These are phyloP conservation scores for Acrodontium crateriforme DNA, from an alignment of 2,329 filamentous ascomycete genomes.

Conservation along the genomic window DNA sequence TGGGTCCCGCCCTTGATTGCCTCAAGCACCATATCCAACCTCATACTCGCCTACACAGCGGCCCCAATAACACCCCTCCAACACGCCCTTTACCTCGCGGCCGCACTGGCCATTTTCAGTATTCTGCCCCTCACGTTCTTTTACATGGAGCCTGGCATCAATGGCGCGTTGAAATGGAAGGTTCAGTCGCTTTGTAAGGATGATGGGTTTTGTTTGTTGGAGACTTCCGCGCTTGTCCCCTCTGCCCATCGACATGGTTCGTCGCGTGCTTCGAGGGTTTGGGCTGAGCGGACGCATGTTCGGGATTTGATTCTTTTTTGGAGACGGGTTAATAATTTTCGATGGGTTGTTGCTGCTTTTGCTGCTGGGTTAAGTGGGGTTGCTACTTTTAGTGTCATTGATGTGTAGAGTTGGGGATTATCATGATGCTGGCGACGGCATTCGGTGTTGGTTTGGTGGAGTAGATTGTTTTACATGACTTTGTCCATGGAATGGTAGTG, in stretches of 20 bases:
- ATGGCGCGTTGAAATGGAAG: conserved; percentile 27
- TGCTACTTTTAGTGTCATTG: conserved; percentile 13
- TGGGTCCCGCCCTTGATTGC: conserved; percentile 26
- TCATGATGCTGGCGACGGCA: too few relatives aligned
- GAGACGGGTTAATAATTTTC: conserved; percentile 14
- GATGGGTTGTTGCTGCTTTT: conserved; percentile 11
- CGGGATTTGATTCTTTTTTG: conserved; percentile 15
- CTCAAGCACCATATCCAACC: conserved; percentile 21
- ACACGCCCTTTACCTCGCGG: conserved; percentile 13
- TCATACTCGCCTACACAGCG: conserved; percentile 12
- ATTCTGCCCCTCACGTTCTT: conserved; percentile 26
- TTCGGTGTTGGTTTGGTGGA: too few relatives aligned
- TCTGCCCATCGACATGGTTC: conserved; percentile 13
- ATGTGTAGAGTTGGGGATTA: too few relatives aligned
- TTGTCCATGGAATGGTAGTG: too few relatives aligned
- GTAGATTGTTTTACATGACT: too few relatives aligned
- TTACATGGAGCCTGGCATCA: conserved; percentile 27
- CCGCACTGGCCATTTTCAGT: conserved; percentile 15
- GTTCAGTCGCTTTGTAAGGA: conserved; percentile 20
- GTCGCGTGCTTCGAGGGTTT: conserved; percentile 9
- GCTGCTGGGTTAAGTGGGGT: conserved; percentile 12
- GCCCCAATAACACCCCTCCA: background rate
- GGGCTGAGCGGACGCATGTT: conserved; percentile 14
- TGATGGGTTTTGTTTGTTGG: conserved; percentile 12
- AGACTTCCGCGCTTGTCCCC: conserved; percentile 12